Base-by-base conservation (phyloP, 495 filamentous ascomycete species). In the Aspergillus cristatus region DNA sequence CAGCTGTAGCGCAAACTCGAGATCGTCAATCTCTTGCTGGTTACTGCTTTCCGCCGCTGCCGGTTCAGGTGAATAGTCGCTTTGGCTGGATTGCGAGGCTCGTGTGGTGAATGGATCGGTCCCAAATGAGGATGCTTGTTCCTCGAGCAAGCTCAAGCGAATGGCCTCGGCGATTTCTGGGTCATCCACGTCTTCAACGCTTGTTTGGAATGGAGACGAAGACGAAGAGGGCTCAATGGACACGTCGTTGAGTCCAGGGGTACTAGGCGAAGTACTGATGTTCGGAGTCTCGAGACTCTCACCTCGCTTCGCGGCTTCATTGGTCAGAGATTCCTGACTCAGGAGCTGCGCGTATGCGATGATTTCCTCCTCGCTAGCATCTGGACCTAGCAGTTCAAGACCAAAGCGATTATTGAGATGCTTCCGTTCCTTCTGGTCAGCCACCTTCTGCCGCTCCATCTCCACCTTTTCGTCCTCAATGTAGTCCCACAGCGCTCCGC, bases 311-410 rank as follows among this genome's bases (percentile, higher is more conserved):
- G 75, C 64, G 42, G 78, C 72, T 15, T 86, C 80, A 14, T 60
- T 65, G 37, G 68, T 62, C 35, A 79, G 80, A 0, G 78, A 62
- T 57, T 98, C 93, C 47, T 90, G 74, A 33, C 86, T 94, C 14
- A 98, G 62, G 67, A 97, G 75, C 37, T 81, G 78, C 2, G 90
- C 91, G 57, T 97, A 98, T 10, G 78, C 82, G 20, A 98, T 45
- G 28, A 90, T 75, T 50, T 98, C 87, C 43, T 96, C 89, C 51
- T 96, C 89, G 35, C 67, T 86, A 13, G 88, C 65, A 32, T 73
- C 76, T 1, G 68, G 65, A 10, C 83, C 86, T 7, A 82, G 74
- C 3, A 91, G 55, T 38, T 88, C 86, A 11, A 87, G 68, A 7
- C 86, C 86, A 46, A 96, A 93, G 25, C 93, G 75, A 16, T 76